Base-by-base conservation (phyloP, 176 grass and related monocot genomes). In the Bromus sterilis region DNA sequence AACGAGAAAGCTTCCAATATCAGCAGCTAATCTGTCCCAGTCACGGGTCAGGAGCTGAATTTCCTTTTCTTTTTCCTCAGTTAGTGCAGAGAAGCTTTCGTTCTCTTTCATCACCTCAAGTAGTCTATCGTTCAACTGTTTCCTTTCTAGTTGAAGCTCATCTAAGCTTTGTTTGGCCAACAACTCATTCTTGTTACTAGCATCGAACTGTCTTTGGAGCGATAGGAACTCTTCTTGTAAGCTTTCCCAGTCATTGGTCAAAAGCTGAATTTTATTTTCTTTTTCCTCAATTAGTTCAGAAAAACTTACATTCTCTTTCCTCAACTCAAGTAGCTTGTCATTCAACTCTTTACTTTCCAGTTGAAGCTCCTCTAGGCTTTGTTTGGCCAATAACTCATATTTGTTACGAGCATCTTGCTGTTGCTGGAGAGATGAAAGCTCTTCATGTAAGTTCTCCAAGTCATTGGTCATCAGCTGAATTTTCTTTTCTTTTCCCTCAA, bases 391-490 rank as follows among this genome's bases (percentile, higher is more conserved):
- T 11, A 86, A 34, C 24, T 91, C 92, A 30, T 84, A 75, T 74
- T 42, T 80, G 30, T 81, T 81, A 70, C 88, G 91, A 36, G 75
- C 80, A 75, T 86, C 86, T 76, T 89, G 60, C 43, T 90, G 83
- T 8, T 90, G 82, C 77, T 92, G 85, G 56, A 95, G 66, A 66
- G 74, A 63, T 60, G 69, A 8, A 32, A 90, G 62, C 64, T 97
- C 95, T 74, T 93, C 88, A 86, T 94, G 78, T 87, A 94, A 75
- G 62, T n/a, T 88, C 73, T 98, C 84, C 88, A 90, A 91, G 46
- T 94, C 83, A 63, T 84, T 79, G 13, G 86, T 71, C 76, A 94
- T 46, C 35, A 59, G 11, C 69, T 56, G 58, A 34, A 94, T 82
- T 74, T 84, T 73, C 36, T 85, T 86, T 74, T 98, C 88, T 76